Conservation (phyloP, 345 rosid genomes). For the Kandelia obovata region DNA sequence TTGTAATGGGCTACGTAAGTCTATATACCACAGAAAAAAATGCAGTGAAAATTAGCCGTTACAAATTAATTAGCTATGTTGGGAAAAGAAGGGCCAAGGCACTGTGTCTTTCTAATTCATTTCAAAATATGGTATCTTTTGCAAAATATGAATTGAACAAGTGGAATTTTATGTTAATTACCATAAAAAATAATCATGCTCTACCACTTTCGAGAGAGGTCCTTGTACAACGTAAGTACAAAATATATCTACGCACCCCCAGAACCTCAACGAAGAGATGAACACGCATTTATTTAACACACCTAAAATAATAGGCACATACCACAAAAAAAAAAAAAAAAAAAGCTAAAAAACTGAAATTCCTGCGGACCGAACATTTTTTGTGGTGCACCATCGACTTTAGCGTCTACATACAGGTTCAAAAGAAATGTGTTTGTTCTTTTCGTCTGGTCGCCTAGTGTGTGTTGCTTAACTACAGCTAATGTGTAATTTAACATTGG, state of each 20-base stretch:
- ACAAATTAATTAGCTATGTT: too few species aligned
- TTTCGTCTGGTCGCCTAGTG: background rate
- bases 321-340: background rate
- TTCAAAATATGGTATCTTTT: background rate
- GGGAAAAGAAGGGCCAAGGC: too few species aligned
- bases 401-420: constrained; percentile 12
- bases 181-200: too few species aligned
- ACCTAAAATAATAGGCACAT: background rate
- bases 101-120: background rate
- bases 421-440: background rate
- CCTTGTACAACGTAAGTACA: too few species aligned
- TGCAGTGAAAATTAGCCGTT: too few species aligned
- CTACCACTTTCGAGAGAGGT: too few species aligned
- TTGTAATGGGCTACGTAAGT: too few species aligned
- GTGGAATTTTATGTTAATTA: too few species aligned
- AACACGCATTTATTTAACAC: background rate
- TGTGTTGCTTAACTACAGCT: background rate
- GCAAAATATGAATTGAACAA: background rate
- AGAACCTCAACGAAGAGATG: too few species aligned
- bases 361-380: background rate
- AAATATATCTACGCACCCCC: too few species aligned
- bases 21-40: too few species aligned
- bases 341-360: background rate
- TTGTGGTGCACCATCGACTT: background rate
- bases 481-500: background rate